phyloP scores from a whole-genome alignment of 1,284 basidiomycete genomes.

The Tranzscheliella williamsii region DNA sequence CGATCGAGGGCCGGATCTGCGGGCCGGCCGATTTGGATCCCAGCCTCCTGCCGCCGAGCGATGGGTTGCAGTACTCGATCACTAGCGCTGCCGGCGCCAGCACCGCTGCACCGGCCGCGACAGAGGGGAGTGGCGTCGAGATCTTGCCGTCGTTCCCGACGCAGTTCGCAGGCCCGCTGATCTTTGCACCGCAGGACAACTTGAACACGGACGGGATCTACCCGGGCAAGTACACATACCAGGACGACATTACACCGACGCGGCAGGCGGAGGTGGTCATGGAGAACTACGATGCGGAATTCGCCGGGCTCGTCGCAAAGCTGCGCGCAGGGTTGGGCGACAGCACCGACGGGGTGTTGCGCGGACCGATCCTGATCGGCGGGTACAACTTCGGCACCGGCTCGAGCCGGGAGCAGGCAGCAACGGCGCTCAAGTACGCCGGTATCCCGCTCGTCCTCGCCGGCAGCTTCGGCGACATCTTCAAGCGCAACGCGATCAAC shows the following conservation, averaged over 20 bases:
- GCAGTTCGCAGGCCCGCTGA: constrained; percentile 77
- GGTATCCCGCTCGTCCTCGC: constrained; percentile 91
- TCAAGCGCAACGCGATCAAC: constrained; percentile 98
- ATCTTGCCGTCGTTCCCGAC: constrained; percentile 69
- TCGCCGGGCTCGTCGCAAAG: constrained; percentile 74
- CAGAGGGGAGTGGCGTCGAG: constrained; percentile 49
- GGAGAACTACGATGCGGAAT: constrained; percentile 94
- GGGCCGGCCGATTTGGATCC: constrained; percentile 73
- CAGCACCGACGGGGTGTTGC: neutral
- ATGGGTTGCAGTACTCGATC: constrained; percentile 63
- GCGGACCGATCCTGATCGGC: constrained; percentile 79
- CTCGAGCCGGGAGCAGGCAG: constrained; percentile 97
- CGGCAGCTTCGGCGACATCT: constrained; percentile 97
- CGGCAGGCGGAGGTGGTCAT: constrained; percentile 91
- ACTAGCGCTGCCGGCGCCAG: constrained; percentile 42
- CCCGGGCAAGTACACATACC: constrained; percentile 99
- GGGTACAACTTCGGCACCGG: constrained; percentile 99
- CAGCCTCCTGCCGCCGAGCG: constrained; percentile 65
- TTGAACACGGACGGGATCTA: constrained; percentile 98
- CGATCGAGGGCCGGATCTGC: constrained; percentile 86
- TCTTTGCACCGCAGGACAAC: constrained; percentile 96
- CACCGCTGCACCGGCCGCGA: constrained; percentile 23
- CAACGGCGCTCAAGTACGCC: constrained; percentile 91
- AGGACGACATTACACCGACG: constrained; percentile 95
- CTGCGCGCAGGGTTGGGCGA: constrained; percentile 62